phyloP scores from a whole-genome alignment of 805 yeast species.

The Zygotorulaspora chibaensis region DNA sequence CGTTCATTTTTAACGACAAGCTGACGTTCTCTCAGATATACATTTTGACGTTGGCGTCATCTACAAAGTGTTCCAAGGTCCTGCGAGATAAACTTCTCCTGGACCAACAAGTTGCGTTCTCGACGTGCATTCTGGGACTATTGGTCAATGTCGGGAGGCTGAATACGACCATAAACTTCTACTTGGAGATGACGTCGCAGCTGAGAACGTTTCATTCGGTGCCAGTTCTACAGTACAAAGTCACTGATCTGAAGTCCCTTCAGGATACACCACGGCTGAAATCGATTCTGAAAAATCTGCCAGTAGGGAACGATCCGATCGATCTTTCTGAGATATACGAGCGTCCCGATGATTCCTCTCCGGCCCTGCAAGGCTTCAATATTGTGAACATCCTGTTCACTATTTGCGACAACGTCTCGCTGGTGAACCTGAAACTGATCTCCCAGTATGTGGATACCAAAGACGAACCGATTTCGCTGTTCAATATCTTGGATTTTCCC shows the following conservation, averaged over 20 bases:
- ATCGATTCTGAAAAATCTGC: constrained; percentile 62
- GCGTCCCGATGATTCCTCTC: constrained; percentile 46
- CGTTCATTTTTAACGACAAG: constrained; percentile 39
- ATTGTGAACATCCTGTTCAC: constrained; percentile 74
- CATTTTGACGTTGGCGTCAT: constrained; percentile 73
- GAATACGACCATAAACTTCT: constrained; percentile 93
- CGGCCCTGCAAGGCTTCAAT: constrained; percentile 43
- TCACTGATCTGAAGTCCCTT: constrained; percentile 59
- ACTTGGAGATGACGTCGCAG: constrained; percentile 92
- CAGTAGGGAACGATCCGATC: constrained; percentile 29
- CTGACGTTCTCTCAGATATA: constrained; percentile 82
- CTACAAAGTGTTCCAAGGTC: constrained; percentile 77
- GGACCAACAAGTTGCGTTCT: constrained; percentile 58
- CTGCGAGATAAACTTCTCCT: constrained; percentile 68
- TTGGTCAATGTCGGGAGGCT: constrained; percentile 88
- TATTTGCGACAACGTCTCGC: constrained; percentile 59
- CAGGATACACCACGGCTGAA: constrained; percentile 95
- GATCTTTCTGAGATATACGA: constrained; percentile 67
- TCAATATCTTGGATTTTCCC: constrained; percentile 67
- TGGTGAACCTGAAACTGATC: constrained; percentile 40
- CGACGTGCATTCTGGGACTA: constrained; percentile 76
- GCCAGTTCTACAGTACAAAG: constrained; percentile 67
- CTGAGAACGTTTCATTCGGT: constrained; percentile 90
- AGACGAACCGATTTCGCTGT: constrained; percentile 45
- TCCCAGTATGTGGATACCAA: constrained; percentile 18